Evolutionary conservation across 1,139 yeast genomes (phyloP).

Genomic region (Geotrichum citri-aurantii): DNA sequence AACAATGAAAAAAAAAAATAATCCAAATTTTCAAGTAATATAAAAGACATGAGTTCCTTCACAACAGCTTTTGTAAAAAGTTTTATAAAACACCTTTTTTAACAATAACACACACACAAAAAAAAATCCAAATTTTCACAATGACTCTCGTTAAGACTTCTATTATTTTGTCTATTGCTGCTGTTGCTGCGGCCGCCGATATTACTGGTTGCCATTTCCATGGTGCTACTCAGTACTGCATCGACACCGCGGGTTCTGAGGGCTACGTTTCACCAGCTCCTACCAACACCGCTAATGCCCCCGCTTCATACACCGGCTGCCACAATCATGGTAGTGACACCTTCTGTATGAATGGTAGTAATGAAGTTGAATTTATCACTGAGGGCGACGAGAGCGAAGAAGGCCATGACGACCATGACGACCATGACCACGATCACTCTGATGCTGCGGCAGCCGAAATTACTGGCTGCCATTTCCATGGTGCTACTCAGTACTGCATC

Average conservation of each 20-base stretch:
- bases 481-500: constrained; percentile 29
- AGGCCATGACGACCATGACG: background rate
- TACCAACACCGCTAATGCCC: constrained; percentile 25
- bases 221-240: constrained; percentile 30
- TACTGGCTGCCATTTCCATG: constrained; percentile 36
- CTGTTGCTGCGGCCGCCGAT: background rate
- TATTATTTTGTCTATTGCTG: background rate
- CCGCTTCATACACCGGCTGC: constrained; percentile 32
- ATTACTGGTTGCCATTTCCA: constrained; percentile 36
- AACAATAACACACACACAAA: too few species aligned
- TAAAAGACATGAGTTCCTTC: too few species aligned
- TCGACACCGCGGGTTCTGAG: constrained; percentile 33
- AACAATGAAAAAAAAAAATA: too few species aligned
- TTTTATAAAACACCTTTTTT: too few species aligned
- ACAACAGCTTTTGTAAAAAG: too few species aligned
- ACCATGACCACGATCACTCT: background rate
- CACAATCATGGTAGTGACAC: constrained; percentile 34
- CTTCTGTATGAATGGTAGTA: constrained; percentile 27
- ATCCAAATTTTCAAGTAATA: too few species aligned
- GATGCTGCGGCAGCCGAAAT: constrained; percentile 9
- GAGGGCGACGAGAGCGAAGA: constrained; percentile 16
- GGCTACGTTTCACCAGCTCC: constrained; percentile 36
- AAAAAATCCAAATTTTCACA: background rate
- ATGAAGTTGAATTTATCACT: constrained; percentile 30
- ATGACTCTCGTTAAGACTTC: background rate